Conservation (phyloP, 2,329 filamentous ascomycete genomes). For the Plectosphaerella sp. region DNA sequence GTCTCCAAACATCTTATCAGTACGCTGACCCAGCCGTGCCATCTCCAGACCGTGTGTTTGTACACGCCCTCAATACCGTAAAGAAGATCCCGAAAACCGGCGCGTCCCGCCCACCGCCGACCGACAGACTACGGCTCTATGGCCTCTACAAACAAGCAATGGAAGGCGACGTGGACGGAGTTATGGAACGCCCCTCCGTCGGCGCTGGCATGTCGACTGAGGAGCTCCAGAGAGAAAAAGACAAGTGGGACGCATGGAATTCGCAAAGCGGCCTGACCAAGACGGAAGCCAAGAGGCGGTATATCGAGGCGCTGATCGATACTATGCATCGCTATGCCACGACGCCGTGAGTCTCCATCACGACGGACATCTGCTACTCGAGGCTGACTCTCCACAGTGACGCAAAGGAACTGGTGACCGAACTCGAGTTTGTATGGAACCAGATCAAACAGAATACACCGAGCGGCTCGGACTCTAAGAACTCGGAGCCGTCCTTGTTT, state of each 20-base stretch:
- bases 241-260: constrained; percentile 94
- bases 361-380: neutral
- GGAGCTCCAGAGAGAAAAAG: constrained; percentile 54
- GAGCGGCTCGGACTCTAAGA: constrained; percentile 57
- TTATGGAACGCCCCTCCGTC: constrained; percentile 75
- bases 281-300: constrained; percentile 90
- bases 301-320: constrained; percentile 89
- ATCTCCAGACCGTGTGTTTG: constrained; percentile 84
- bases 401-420: constrained; percentile 79
- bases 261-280: constrained; percentile 75
- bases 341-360: constrained; percentile 56
- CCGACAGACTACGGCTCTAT: constrained; percentile 87
- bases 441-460: constrained; percentile 87
- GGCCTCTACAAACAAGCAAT: constrained; percentile 98
- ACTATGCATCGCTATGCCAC: constrained; percentile 97
- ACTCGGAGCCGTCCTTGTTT: constrained; percentile 43
- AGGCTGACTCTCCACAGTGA: constrained; percentile 44
- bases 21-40: neutral
- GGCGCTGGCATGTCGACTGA: constrained; percentile 42
- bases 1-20: neutral
- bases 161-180: constrained; percentile 94
- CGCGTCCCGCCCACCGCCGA: constrained; percentile 78
- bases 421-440: constrained; percentile 99
- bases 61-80: constrained; percentile 97
- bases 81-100: constrained; percentile 96